Conservation (phyloP, 1,284 basidiomycete genomes). For the Ustilago shanxiensis region DNA sequence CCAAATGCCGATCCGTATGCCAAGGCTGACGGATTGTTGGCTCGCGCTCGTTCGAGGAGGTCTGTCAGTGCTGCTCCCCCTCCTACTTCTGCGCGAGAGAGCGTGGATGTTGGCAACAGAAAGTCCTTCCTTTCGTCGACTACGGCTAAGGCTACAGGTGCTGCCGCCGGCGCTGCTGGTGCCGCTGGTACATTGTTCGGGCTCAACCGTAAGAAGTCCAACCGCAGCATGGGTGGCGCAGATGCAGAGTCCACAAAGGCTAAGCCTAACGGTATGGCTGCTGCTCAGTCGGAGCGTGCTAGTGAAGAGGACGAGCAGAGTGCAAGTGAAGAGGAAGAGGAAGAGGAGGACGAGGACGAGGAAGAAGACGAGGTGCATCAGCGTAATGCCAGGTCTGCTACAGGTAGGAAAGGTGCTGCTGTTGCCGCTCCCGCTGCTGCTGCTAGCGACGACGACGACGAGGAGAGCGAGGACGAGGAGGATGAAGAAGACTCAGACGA, state of each 20-base stretch:
- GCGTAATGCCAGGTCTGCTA: conserved; percentile 17
- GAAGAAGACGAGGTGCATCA: conserved; percentile 22
- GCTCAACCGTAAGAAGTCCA: conserved; percentile 30
- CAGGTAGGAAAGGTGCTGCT: conserved; percentile 24
- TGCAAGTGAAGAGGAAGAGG: conserved; percentile 15
- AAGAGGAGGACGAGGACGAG: conserved; percentile 20
- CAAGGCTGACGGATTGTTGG: conserved; percentile 39
- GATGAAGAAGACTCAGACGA: conserved; percentile 26
- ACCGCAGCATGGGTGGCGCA: conserved; percentile 26
- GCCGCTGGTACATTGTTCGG: conserved; percentile 32
- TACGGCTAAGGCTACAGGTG: conserved; percentile 37
- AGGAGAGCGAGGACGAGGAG: conserved; percentile 11
- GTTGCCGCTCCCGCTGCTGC: conserved; percentile 18
- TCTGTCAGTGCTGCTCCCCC: conserved; percentile 12
- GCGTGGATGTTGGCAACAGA: conserved; percentile 3
- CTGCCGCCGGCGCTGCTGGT: conserved; percentile 20
- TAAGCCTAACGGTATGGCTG: conserved; percentile 12
- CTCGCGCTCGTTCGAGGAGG: conserved; percentile 31
- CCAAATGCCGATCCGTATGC: conserved; percentile 28
- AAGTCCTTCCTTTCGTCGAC: conserved; percentile 31
- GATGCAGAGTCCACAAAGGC: conserved; percentile 4
- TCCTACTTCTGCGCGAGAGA: neutral
- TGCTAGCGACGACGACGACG: conserved; percentile 21
- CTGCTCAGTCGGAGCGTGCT: conserved; percentile 9
- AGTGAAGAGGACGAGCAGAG: conserved; percentile 18